Evolutionary conservation across 179 eudicot genomes (phyloP), one percentile per base, ranked within the genome.

Genomic region (Beta corolliflora): DNA sequence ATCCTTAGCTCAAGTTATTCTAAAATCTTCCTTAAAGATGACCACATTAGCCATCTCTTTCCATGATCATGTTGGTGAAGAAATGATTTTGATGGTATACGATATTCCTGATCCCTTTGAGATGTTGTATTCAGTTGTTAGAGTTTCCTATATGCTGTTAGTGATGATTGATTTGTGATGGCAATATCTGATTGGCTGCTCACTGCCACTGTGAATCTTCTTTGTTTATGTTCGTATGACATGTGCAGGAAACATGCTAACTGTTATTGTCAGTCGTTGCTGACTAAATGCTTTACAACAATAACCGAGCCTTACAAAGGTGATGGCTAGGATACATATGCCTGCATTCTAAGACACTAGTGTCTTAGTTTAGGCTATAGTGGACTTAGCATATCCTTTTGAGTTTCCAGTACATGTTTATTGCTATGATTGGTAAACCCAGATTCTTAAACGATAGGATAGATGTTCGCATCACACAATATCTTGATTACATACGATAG

Each of bases 1-100:
- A 15, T 54, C 45, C 54, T 19, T 69, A 60, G 72, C 69, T 77
- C 63, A 52, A 41, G 1, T 61, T 60, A 71, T 36, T 73, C 72
- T 14, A 59, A 14, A 7, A 6, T 50, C 2, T 13, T 55, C 16
- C 31, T 41, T 21, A 23, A 3, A 4, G 71, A 19, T n/a, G 31
- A n/a, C 13, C 21, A 71, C 66, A 21, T 23, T 66, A 54, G 2
- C 31, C 36, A 15, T 75, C 48, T 68, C 48, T 68, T 67, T 45
- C 25, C 41, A 11, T 21, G n/a, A 46, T 65, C 79, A 73, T 75
- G 79, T 74, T 8, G 44, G 44, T 18, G 46, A 31, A 19, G 61
- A 2, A 36, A 25, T 71, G 70, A 58, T 16, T 18, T 31, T 54
- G 77, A 16, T 3, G 21, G 19, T n/a, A 55, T 6, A 13, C 11